Evolutionary conservation across 192 early-diverging fungal species (phyloP).

Genomic region (Backusella circina): DNA sequence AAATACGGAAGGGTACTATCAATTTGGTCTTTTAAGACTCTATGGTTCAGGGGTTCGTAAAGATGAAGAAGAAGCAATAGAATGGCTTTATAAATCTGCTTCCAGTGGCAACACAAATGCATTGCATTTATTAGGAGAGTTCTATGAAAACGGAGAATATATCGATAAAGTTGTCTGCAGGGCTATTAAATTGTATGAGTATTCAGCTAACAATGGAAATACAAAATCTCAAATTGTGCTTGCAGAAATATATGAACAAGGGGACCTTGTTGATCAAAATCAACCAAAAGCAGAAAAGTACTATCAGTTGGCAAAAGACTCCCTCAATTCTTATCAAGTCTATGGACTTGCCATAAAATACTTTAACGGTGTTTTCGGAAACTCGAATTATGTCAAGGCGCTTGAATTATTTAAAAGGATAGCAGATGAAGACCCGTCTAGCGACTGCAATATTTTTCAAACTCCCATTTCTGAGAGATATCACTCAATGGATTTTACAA

Average conservation of each 20-base stretch:
- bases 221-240: no score
- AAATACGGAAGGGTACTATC: neutral
- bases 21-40: neutral
- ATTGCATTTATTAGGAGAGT: no score
- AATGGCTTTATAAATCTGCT: neutral
- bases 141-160: no score
- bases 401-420: neutral
- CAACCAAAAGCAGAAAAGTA: no score
- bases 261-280: neutral
- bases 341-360: neutral
- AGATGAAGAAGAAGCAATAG: neutral
- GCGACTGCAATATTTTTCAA: neutral
- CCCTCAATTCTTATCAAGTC: neutral
- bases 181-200: no score
- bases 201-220: no score
- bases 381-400: neutral
- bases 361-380: neutral
- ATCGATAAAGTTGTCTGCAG: no score
- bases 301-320: neutral
- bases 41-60: neutral
- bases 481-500: neutral
- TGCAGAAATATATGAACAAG: no score
- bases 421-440: neutral
- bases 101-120: neutral
- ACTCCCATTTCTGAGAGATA: neutral